phyloP scores from a whole-genome alignment of 169 alveolate genomes.

The Cyclospora cayetanensis region DNA sequence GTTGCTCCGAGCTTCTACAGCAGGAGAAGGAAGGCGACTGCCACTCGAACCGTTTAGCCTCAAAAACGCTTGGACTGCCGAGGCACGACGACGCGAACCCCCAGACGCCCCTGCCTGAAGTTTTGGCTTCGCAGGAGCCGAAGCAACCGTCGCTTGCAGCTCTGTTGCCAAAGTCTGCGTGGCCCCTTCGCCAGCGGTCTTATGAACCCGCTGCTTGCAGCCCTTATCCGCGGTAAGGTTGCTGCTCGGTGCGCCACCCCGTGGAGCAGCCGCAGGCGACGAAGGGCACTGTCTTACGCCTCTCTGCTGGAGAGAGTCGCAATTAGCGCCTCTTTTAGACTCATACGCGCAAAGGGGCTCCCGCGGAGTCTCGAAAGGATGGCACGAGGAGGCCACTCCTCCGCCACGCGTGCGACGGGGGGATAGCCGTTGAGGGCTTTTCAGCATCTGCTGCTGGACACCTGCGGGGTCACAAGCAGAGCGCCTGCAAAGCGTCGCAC shows the following conservation, averaged over 20 bases:
- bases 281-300: constrained; percentile 42
- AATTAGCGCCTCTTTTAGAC: neutral
- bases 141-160: neutral
- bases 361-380: constrained; percentile 42
- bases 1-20: too few relatives aligned
- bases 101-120: neutral
- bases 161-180: neutral
- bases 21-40: too few relatives aligned
- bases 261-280: constrained; percentile 1
- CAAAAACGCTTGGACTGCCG: neutral
- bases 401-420: constrained; percentile 45
- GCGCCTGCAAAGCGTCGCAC: neutral
- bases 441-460: neutral
- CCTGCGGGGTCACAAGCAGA: constrained; percentile 2
- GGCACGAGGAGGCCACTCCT: neutral
- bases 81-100: constrained; percentile 17
- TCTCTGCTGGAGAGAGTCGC: constrained; percentile 8
- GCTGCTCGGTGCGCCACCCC: neutral
- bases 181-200: neutral
- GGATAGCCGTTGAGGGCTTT: constrained; percentile 29
- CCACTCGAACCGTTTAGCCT: neutral
- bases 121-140: neutral
- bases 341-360: neutral
- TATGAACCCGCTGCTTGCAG: neutral
- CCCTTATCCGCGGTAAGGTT: neutral